Evolutionary conservation across 2,329 filamentous ascomycete species (phyloP).

Genomic region (Fusarium sp.): DNA sequence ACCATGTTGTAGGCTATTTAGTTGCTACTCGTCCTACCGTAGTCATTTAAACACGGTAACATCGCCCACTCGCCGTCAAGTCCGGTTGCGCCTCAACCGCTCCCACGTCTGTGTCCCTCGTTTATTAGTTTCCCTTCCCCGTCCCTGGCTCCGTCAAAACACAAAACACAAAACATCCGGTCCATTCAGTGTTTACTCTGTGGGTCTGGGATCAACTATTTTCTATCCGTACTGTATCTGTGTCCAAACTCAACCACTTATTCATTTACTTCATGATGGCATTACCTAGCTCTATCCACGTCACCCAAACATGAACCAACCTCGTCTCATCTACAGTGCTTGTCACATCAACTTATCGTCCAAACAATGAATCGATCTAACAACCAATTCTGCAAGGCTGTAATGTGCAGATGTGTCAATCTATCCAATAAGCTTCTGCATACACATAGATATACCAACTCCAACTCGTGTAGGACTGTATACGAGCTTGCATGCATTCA

Average conservation of each 20-base stretch:
- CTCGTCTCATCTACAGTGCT: slow-evolving; percentile 28
- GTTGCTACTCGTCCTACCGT: not conserved
- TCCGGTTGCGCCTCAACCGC: slow-evolving; percentile 39
- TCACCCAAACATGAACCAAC: slow-evolving; percentile 28
- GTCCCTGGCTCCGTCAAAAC: slow-evolving; percentile 28
- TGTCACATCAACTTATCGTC: not conserved
- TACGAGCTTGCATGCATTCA: slow-evolving; percentile 1
- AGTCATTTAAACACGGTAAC: slow-evolving; percentile 6
- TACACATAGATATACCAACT: not conserved
- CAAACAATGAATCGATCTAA: not conserved
- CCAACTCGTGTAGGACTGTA: not conserved
- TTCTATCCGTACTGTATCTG: slow-evolving; percentile 14
- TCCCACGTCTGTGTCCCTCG: slow-evolving; percentile 40
- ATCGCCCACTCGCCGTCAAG: slow-evolving; percentile 20
- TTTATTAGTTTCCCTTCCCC: slow-evolving; percentile 28
- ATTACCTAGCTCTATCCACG: slow-evolving; percentile 32
- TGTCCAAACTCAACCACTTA: not conserved
- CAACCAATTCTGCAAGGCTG: not conserved
- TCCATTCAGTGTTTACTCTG: slow-evolving; percentile 27
- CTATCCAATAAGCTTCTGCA: not conserved
- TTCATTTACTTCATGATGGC: slow-evolving; percentile 15
- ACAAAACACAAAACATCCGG: slow-evolving; percentile 37
- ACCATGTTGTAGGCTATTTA: not conserved
- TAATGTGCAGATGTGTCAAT: not conserved
- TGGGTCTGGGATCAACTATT: slow-evolving; percentile 30